Percentiles rank a stretch among this genome's conserved stretches.
phyloP scores from a whole-genome alignment of 805 yeast genomes.

The Metschnikowia bowlesiae region DNA sequence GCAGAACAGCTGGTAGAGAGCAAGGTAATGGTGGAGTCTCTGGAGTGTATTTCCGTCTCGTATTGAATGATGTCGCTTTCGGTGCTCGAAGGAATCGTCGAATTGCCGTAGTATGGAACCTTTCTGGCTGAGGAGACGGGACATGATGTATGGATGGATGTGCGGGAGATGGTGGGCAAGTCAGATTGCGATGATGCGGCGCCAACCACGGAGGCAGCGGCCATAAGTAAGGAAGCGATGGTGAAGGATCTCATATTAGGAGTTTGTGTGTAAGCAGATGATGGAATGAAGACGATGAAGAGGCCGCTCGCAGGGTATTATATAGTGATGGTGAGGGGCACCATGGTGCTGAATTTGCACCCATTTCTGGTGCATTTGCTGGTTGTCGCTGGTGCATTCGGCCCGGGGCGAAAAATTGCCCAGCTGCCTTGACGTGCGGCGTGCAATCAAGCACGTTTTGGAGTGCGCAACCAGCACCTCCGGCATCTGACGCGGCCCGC shows the following conservation, averaged over 20 bases:
- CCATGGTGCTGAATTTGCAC: slow-evolving; percentile 3
- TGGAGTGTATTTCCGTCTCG: slow-evolving; percentile 13
- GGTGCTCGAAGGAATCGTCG: slow-evolving; percentile 3
- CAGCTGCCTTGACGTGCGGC: background rate
- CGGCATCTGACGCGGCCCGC: background rate
- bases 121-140: slow-evolving; percentile 4
- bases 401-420: background rate
- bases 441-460: background rate
- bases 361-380: slow-evolving; percentile 1
- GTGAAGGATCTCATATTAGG: slow-evolving; percentile 9
- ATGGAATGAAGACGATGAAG: background rate
- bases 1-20: slow-evolving; percentile 29
- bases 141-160: slow-evolving; percentile 14
- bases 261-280: background rate
- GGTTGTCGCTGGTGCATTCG: background rate
- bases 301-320: background rate
- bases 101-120: slow-evolving; percentile 8
- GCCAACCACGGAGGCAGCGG: slow-evolving; percentile 6
- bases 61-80: slow-evolving; percentile 7
- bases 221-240: slow-evolving; percentile 6
- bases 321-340: background rate
- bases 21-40: slow-evolving; percentile 11
- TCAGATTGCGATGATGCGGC: slow-evolving; percentile 5
- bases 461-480: slow-evolving; percentile 1
- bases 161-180: slow-evolving; percentile 15